phyloP scores from a whole-genome alignment of 1,284 basidiomycete genomes.

The Leccinum subfulvum region DNA sequence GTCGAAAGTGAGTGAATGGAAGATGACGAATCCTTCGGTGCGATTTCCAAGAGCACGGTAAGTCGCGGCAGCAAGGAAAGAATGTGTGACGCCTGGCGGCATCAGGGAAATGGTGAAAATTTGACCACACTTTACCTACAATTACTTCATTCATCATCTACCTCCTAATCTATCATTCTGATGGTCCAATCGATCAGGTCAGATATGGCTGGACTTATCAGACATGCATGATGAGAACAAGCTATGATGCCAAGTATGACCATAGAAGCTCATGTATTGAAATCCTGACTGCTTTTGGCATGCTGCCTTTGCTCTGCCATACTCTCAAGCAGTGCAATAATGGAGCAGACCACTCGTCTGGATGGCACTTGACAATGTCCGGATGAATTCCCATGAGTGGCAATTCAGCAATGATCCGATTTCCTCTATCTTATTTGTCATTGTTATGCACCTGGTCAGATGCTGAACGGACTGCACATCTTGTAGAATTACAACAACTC shows the following conservation, averaged over 20 bases:
- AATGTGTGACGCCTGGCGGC: slow-evolving; percentile 25
- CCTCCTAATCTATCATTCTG: neutral
- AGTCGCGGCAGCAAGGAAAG: slow-evolving; percentile 34
- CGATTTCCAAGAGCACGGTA: slow-evolving; percentile 28
- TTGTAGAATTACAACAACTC: neutral
- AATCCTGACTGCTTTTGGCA: too few relatives aligned
- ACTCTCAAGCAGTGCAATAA: too few relatives aligned
- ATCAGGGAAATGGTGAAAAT: neutral
- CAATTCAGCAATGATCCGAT: too few relatives aligned
- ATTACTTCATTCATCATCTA: neutral
- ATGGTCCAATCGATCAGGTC: neutral
- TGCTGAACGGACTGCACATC: neutral
- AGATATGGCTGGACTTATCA: neutral
- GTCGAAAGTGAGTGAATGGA: slow-evolving; percentile 27
- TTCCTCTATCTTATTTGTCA: neutral
- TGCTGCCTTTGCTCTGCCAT: too few relatives aligned
- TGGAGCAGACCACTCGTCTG: too few relatives aligned
- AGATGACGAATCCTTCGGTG: slow-evolving; percentile 26
- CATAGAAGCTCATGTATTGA: too few relatives aligned
- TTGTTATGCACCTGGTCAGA: neutral
- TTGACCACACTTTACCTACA: neutral
- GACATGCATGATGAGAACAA: neutral
- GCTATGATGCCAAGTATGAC: neutral
- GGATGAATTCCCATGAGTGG: too few relatives aligned
- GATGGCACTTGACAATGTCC: too few relatives aligned